phyloP scores from a whole-genome alignment of 495 filamentous ascomycete species.

The Aspergillus panamensis region DNA sequence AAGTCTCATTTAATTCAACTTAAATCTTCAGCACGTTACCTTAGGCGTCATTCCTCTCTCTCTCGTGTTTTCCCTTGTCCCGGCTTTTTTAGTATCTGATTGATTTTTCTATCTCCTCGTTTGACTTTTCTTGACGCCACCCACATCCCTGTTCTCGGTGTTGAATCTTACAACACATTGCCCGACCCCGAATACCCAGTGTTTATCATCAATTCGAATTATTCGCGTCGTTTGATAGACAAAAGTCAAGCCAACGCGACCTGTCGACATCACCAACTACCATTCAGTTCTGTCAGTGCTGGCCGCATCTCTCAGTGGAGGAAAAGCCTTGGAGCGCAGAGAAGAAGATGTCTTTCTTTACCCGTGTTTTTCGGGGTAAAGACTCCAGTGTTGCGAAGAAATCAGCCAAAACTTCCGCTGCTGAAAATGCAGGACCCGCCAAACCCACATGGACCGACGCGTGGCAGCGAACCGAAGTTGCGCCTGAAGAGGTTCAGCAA shows the following conservation, averaged over 20 bases:
- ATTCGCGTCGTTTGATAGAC: neutral
- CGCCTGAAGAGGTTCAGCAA: slow-evolving; percentile 87
- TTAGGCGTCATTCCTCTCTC: neutral
- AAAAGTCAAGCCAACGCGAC: neutral
- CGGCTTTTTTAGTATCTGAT: neutral
- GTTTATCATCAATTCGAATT: neutral
- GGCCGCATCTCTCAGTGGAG: slow-evolving; percentile 20
- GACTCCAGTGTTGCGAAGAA: slow-evolving; percentile 61
- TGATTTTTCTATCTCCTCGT: neutral
- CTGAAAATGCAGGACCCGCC: slow-evolving; percentile 43
- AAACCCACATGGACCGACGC: slow-evolving; percentile 87
- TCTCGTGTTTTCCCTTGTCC: slow-evolving; percentile 1
- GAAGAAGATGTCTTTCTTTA: slow-evolving; percentile 60
- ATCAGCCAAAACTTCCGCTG: slow-evolving; percentile 49
- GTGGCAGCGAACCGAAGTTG: slow-evolving; percentile 80
- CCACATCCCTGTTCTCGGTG: neutral
- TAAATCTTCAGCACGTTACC: slow-evolving; percentile 13
- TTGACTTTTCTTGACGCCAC: neutral
- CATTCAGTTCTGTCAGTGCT: slow-evolving; percentile 11
- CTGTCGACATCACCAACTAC: slow-evolving; percentile 12
- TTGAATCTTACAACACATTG: neutral
- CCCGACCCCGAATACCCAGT: neutral
- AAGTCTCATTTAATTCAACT: neutral
- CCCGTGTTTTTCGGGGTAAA: slow-evolving; percentile 66
- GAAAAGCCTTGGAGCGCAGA: slow-evolving; percentile 14